Conservation (phyloP, 2,329 filamentous ascomycete genomes). For the Rosellinia necatrix region DNA sequence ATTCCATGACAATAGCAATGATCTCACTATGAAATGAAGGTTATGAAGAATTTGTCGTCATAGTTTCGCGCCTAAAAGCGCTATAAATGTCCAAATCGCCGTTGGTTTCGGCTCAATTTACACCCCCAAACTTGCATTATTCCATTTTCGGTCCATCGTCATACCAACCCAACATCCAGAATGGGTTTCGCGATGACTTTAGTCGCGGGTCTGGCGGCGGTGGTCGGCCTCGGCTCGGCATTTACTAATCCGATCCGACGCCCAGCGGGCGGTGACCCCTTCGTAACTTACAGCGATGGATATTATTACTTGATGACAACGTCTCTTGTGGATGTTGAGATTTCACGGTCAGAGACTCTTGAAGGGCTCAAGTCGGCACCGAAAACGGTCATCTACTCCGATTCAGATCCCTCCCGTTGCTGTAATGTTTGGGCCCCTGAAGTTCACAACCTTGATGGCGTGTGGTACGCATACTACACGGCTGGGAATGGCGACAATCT, state of each 20-base stretch:
- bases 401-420: conserved; percentile 50
- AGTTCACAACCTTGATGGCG: conserved; percentile 53
- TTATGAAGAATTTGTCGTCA: conserved; percentile 1
- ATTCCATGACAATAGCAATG: too few species aligned
- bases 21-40: neutral
- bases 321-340: conserved; percentile 58
- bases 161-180: neutral
- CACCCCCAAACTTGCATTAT: too few species aligned
- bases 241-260: conserved; percentile 59
- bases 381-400: conserved; percentile 56
- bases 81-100: too few species aligned
- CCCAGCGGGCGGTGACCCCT: conserved; percentile 57
- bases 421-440: conserved; percentile 65
- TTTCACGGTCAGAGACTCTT: conserved; percentile 59
- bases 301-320: conserved; percentile 64
- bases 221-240: conserved; percentile 29
- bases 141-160: too few species aligned
- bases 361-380: conserved; percentile 59
- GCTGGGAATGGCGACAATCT: conserved; percentile 47
- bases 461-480: conserved; percentile 61
- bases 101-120: too few species aligned
- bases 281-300: conserved; percentile 53
- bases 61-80: too few species aligned
- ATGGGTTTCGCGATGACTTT: conserved; percentile 20
- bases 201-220: conserved; percentile 15